Percentiles rank a stretch among this genome's conserved stretches.
Conservation (phyloP, 129 eudicot genomes). For the Apium graveolens region DNA sequence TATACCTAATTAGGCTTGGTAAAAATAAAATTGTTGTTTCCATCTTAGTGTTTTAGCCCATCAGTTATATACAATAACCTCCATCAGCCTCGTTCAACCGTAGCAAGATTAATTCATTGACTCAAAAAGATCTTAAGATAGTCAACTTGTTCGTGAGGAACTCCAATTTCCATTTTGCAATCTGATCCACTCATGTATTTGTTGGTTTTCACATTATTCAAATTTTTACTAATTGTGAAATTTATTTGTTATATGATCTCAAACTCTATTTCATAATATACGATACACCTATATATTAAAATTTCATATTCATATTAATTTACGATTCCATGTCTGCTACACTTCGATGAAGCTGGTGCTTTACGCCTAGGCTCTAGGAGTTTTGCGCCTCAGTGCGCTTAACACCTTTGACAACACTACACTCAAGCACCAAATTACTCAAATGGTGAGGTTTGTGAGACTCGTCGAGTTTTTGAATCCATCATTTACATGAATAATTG, state of each 20-base stretch:
- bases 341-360: no score
- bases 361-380: no score
- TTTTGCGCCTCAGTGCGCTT: no score
- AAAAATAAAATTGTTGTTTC: not conserved
- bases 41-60: not conserved
- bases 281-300: not conserved
- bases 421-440: not conserved
- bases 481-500: no score
- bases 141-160: not conserved
- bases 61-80: not conserved
- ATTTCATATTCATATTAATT: no score
- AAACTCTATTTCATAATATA: not conserved
- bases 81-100: not conserved
- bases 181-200: not conserved
- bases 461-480: not conserved
- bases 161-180: not conserved
- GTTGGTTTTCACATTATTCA: not conserved
- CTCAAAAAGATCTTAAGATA: not conserved
- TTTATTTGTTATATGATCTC: not conserved
- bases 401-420: no score
- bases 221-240: not conserved
- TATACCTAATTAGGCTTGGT: not conserved
- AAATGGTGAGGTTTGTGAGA: not conserved
- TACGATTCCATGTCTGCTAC: no score
- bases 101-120: not conserved